Conservation (phyloP, 208 protist genomes). For the Trypanosomatidae sp. region DNA sequence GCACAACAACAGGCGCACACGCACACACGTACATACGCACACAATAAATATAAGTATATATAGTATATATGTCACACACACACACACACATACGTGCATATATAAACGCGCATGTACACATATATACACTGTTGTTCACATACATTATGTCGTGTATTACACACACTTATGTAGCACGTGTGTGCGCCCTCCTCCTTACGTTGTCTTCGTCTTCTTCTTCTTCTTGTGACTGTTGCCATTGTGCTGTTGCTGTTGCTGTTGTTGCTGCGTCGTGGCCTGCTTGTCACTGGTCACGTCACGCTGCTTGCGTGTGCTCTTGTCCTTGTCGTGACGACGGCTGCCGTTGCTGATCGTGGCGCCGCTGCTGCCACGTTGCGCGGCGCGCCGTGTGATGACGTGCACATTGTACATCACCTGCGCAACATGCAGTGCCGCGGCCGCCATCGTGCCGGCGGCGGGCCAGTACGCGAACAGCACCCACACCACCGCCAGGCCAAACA, state of each 20-base stretch:
- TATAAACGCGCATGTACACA: too few species aligned
- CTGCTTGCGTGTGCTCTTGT: neutral
- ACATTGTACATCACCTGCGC: slow-evolving; percentile 50
- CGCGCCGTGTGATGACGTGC: slow-evolving; percentile 12
- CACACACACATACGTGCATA: too few species aligned
- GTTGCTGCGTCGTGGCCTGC: neutral
- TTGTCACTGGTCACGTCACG: neutral
- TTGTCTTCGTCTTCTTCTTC: slow-evolving; percentile 1
- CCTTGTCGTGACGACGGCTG: neutral
- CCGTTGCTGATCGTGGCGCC: neutral
- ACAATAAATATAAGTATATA: too few species aligned
- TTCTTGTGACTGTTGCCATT: slow-evolving; percentile 1
- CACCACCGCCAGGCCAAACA: slow-evolving; percentile 48
- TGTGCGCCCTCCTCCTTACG: neutral
- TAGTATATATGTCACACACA: too few species aligned
- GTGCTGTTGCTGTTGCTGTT: slow-evolving; percentile 1
- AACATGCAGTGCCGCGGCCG: slow-evolving; percentile 40
- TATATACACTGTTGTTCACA: too few species aligned
- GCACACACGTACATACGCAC: too few species aligned
- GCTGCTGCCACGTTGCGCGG: too few species aligned
- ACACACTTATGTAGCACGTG: too few species aligned
- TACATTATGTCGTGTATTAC: too few species aligned
- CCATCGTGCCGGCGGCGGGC: slow-evolving; percentile 25
- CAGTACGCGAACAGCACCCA: slow-evolving; percentile 35
- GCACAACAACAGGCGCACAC: too few species aligned